Evolutionary conservation across 306 rosid genomes (phyloP).

Genomic region (Betula pendula): DNA sequence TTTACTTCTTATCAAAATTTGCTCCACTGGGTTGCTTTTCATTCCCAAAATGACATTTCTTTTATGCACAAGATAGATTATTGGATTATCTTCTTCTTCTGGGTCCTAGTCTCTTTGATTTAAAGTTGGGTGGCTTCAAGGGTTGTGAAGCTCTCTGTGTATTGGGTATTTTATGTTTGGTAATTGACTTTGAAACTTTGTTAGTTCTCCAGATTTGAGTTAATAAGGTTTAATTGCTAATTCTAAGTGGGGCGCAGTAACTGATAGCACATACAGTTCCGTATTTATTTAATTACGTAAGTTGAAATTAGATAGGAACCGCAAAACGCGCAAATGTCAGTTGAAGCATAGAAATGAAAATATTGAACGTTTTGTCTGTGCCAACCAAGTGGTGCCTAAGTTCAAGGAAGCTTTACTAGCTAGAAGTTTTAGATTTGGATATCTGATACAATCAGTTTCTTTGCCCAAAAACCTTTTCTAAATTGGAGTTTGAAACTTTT

Average conservation of each 20-base stretch:
- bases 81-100: not conserved
- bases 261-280: not conserved
- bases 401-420: too few species aligned
- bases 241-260: not conserved
- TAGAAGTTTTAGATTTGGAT: too few species aligned
- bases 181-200: not conserved
- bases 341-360: not conserved
- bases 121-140: not conserved
- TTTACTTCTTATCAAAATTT: not conserved
- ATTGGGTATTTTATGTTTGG: not conserved
- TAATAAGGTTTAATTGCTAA: not conserved
- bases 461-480: too few species aligned
- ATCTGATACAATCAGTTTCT: too few species aligned
- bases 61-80: not conserved
- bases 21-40: not conserved
- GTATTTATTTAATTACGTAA: not conserved
- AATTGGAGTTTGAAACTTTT: too few species aligned
- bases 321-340: not conserved
- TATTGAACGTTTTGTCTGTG: too few species aligned
- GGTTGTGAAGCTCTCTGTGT: not conserved
- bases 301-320: not conserved
- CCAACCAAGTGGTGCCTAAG: too few species aligned
- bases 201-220: not conserved
- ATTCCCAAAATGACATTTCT: not conserved
- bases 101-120: not conserved